Base-by-base conservation (phyloP, 2,329 filamentous ascomycete genomes). In the Pestalotiopsis sp. region DNA sequence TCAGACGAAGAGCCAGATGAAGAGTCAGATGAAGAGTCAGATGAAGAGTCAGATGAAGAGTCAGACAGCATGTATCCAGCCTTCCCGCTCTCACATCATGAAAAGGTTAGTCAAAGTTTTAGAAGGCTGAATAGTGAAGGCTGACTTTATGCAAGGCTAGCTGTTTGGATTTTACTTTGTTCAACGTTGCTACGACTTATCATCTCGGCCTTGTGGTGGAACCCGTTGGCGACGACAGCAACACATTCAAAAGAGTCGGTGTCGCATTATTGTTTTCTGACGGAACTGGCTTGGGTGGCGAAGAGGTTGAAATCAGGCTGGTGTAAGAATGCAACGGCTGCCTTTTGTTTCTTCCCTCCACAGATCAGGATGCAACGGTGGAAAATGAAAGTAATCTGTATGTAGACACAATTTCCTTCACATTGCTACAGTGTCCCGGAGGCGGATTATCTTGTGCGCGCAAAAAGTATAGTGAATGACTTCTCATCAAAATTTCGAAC, bases 201-300 rank as follows among this genome's bases (percentile, higher is more conserved):
- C 25, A 58, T 23, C n/a, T 58, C 4, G 56, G 56, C 3, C 20
- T 58, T 58, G 25, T 58, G 4, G 7, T 58, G 17, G 6, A 23
- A 27, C 56, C 56, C 9, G 56, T 58, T 1, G 56, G 3, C 56
- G 17, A 27, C 2, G 3, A 23, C 1, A 11, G 0, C 20, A 7
- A 2, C 3, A 17, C 3, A 0, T 58, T 58, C 12, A 23, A n/a
- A 17, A 58, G 56, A 23, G 1, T 58, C 11, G 56, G 56, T 58
- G 20, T 58, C 20, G 56, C 56, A 13, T 58, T 58, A 4, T 14
- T 58, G 1, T 58, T 58, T 58, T 58, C 56, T 12, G 13, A 23
- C 11, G 3, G 12, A 58, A 20, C 25, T 58, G n/a, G 1, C 0
- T 0, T 4, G 20, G 56, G 3, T 3, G 3, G 1, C 3, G 1